phyloP scores from a whole-genome alignment of 73 alveolate genomes.

The Paramecium sonneborni region DNA sequence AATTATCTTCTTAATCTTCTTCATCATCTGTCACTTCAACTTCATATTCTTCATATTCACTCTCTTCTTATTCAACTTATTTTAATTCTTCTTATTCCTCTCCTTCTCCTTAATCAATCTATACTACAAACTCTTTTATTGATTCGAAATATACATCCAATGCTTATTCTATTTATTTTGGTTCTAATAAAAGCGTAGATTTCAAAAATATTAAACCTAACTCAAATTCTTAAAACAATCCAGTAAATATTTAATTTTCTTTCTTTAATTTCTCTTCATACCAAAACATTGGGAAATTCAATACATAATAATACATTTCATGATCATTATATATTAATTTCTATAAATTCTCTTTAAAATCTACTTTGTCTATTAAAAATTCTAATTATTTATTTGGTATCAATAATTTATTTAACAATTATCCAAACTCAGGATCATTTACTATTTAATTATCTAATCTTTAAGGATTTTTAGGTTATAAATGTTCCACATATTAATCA shows the following conservation, averaged over 20 bases:
- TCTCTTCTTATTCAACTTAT: not conserved
- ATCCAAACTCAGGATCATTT: not conserved
- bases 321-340: not conserved
- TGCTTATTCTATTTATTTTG: not conserved
- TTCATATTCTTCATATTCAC: not conserved
- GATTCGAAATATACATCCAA: not conserved
- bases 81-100: not conserved
- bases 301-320: not conserved
- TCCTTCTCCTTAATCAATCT: not conserved
- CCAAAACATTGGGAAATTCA: constrained; percentile 10
- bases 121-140: not conserved
- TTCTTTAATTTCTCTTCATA: not conserved
- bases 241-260: not conserved
- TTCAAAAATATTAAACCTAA: not conserved
- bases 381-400: not conserved
- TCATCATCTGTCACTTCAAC: not conserved
- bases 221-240: not conserved
- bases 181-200: not conserved
- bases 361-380: not conserved
- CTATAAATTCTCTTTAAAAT: not conserved
- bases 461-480: not conserved
- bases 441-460: not conserved
- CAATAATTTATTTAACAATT: not conserved
- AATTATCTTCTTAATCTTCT: not conserved
- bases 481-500: not conserved